phyloP scores from a whole-genome alignment of 129 eudicot genomes.

The Chrysanthemum lavandulifolium region DNA sequence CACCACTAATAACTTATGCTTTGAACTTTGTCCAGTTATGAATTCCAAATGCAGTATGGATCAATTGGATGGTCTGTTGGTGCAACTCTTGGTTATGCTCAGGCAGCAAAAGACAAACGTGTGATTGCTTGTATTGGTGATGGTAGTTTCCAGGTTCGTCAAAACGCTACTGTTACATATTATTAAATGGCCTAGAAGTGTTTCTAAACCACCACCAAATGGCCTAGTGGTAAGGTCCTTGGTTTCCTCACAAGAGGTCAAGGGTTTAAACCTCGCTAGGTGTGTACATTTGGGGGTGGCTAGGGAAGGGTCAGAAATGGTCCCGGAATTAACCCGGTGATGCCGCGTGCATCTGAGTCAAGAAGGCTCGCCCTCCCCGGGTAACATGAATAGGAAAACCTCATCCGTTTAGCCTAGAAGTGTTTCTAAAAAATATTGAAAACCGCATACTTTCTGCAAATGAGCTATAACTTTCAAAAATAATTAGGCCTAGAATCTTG shows the following conservation, averaged over 20 bases:
- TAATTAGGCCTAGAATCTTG: neutral
- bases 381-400: too few relatives aligned
- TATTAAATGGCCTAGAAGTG: neutral
- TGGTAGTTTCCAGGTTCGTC: slow-evolving; percentile 87
- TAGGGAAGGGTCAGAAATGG: too few relatives aligned
- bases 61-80: slow-evolving; percentile 97
- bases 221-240: too few relatives aligned
- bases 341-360: too few relatives aligned
- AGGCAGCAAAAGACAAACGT: slow-evolving; percentile 76
- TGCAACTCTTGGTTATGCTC: slow-evolving; percentile 95
- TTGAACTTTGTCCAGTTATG: slow-evolving; percentile 48
- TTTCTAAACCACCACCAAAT: neutral
- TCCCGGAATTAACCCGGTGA: too few relatives aligned
- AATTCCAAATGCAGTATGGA: slow-evolving; percentile 96
- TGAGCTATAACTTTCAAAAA: neutral
- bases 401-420: neutral
- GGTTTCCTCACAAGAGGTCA: too few relatives aligned
- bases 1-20: neutral
- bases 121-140: slow-evolving; percentile 89
- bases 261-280: too few relatives aligned
- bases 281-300: too few relatives aligned
- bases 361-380: too few relatives aligned
- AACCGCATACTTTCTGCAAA: neutral
- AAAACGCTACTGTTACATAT: neutral
- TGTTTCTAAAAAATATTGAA: neutral